Evolutionary conservation across 2,329 filamentous ascomycete genomes (phyloP).

Genomic region (Penicillium janthinellum): DNA sequence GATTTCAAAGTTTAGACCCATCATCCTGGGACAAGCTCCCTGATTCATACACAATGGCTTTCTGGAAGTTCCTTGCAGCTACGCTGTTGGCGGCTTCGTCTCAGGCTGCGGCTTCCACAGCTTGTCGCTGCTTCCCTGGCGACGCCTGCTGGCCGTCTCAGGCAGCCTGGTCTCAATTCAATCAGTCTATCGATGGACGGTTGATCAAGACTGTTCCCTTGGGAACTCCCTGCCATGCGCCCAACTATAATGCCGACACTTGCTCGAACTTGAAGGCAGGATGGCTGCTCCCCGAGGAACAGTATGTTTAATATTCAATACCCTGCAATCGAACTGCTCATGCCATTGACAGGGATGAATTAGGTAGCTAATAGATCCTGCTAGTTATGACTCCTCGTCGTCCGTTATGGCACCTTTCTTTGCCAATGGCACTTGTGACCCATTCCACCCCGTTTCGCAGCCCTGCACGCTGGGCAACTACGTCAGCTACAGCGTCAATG

Average conservation of each 20-base stretch:
- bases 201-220: slow-evolving; percentile 58
- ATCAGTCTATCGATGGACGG: slow-evolving; percentile 53
- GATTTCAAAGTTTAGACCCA: not conserved
- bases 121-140: slow-evolving; percentile 35
- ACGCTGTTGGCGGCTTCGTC: slow-evolving; percentile 1
- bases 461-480: slow-evolving; percentile 35
- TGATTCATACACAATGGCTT: not conserved
- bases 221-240: slow-evolving; percentile 56
- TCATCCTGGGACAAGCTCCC: not conserved
- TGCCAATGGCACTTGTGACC: slow-evolving; percentile 46
- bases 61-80: not conserved
- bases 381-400: slow-evolving; percentile 61
- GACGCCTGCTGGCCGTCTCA: slow-evolving; percentile 58
- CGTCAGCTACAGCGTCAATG: slow-evolving; percentile 41
- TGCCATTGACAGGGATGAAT: not conserved
- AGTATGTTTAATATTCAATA: slow-evolving; percentile 38
- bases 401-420: slow-evolving; percentile 45
- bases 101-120: not conserved
- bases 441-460: slow-evolving; percentile 38
- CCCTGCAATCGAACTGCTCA: no score
- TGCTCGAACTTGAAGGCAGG: slow-evolving; percentile 46
- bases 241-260: slow-evolving; percentile 47
- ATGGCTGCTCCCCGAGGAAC: slow-evolving; percentile 51
- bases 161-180: slow-evolving; percentile 53
- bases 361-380: not conserved